Base-by-base conservation (phyloP, 306 rosid genomes). In the Mucuna pruriens region DNA sequence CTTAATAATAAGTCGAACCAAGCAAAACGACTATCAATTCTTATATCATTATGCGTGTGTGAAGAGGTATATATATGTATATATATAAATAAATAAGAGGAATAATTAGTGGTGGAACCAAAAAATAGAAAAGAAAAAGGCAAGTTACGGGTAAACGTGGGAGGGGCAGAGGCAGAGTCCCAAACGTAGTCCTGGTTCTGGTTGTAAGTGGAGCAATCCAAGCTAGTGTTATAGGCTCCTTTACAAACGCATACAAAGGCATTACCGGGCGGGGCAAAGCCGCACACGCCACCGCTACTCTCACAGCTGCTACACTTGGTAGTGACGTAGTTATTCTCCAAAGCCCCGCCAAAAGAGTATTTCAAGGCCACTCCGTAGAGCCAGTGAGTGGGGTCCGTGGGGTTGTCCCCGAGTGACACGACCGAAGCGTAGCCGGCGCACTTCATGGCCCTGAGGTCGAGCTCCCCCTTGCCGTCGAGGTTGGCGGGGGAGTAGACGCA, bases 401-500 rank as follows among this genome's bases (percentile, higher is more conserved):
- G 89, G 66, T 69, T 87, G 3, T 90, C 89, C 8, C 91, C 85
- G 7, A 90, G 76, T 3, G 91, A 85, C 60, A 79, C 72, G 2
- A 90, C 87, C 0, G 94, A 92, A 12, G 91, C 44, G 51, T 78
- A 92, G 11, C 49, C 91, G 0, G 22, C 48, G 7, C 97, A 92
- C 62, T 77, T 75, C 13, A 87, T 76, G 16, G n/a, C 48, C 2
- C 23, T 46, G 36, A 90, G 38, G 39, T 90, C 87, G 48, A 92
- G 48, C 71, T 92, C 91, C 0, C 88, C 89, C 22, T 84, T 45
- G 3, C 22, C 45, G 26, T 89, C 71, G 1, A 90, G 87, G 70
- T 89, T 92, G 11, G 85, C 91, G 2, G 94, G 94, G 6, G 89
- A 74, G 80, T 88, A 92, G 16, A 90, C 97, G 33, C 97, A 92